A percentile compares a stretch with the other conserved stretches of the same genome.
These are phyloP conservation scores for Turnera subulata DNA, from an alignment of 345 rosid species.

Conservation along the genomic window DNA sequence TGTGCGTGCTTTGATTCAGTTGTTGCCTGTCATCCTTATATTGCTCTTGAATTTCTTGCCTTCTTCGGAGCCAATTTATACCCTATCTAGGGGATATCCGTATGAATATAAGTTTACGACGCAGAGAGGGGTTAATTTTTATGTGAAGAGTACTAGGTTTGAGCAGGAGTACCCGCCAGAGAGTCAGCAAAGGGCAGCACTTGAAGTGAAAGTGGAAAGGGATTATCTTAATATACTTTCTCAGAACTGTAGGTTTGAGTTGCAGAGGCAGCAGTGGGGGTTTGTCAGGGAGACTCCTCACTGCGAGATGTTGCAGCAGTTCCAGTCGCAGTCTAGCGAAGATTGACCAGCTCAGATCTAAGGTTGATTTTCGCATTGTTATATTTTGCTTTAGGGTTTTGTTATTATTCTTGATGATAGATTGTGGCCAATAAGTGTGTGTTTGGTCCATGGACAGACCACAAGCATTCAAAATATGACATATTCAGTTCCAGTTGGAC, in stretches of 20 bases:
- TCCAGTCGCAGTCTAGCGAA: constrained; percentile 28
- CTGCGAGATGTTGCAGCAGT: constrained; percentile 62
- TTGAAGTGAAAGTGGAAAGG: constrained; percentile 67
- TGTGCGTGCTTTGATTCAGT: constrained; percentile 57
- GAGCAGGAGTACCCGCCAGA: constrained; percentile 66
- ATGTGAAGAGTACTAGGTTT: constrained; percentile 68
- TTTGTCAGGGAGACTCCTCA: constrained; percentile 80
- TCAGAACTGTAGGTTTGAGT: constrained; percentile 79
- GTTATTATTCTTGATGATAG: constrained; percentile 3
- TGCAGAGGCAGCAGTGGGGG: constrained; percentile 90
- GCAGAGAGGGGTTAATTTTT: constrained; percentile 66
- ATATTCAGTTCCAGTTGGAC: too few species aligned
- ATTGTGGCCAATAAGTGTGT: constrained; percentile 9
- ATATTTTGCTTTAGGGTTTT: constrained; percentile 1
- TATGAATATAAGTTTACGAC: constrained; percentile 73
- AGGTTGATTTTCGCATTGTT: constrained; percentile 28
- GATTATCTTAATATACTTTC: constrained; percentile 65
- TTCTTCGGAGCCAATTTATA: constrained; percentile 61
- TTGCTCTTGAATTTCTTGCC: constrained; percentile 75
- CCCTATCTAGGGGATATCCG: constrained; percentile 67
- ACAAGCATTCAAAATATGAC: too few species aligned
- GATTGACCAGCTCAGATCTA: constrained; percentile 34
- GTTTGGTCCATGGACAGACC: not conserved
- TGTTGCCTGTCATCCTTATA: constrained; percentile 70
- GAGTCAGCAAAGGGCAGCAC: constrained; percentile 38